phyloP scores from a whole-genome alignment of 2,329 filamentous ascomycete species.

The Cordyceps farinosa region DNA sequence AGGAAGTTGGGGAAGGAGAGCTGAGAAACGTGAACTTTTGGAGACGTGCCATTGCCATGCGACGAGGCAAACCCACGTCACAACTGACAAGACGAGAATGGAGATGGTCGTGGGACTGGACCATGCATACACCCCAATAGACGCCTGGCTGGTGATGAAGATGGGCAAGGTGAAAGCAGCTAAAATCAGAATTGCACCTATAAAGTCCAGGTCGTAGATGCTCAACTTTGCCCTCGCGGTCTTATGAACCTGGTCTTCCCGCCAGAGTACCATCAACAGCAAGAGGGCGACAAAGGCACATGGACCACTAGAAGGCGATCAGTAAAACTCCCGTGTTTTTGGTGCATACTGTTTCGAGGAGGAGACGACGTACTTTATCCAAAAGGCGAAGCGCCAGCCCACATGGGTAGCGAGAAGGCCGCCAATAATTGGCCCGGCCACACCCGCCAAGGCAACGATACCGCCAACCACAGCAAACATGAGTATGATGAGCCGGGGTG shows the following conservation, averaged over 20 bases:
- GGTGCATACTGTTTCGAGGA: constrained; percentile 5
- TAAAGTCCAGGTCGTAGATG: not conserved
- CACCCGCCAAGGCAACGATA: constrained; percentile 21
- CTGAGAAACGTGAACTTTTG: not conserved
- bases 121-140: not conserved
- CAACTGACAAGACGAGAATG: not conserved
- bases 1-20: not conserved
- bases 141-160: not conserved
- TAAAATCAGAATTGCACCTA: not conserved
- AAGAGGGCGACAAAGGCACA: not conserved
- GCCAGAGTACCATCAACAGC: not conserved
- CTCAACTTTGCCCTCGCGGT: not conserved
- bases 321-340: not conserved
- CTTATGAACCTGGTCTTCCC: not conserved
- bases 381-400: constrained; percentile 20
- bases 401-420: constrained; percentile 17
- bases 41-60: not conserved
- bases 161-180: not conserved
- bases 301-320: not conserved
- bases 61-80: not conserved
- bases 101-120: not conserved
- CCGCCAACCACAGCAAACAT: constrained; percentile 19
- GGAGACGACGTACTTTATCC: constrained; percentile 19
- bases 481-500: constrained; percentile 7
- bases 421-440: constrained; percentile 21